A percentile compares a stretch with the other conserved stretches of the same genome.
These are phyloP conservation scores for Cordyceps fumosorosea DNA, from an alignment of 2,329 filamentous ascomycete genomes.

Conservation along the genomic window DNA sequence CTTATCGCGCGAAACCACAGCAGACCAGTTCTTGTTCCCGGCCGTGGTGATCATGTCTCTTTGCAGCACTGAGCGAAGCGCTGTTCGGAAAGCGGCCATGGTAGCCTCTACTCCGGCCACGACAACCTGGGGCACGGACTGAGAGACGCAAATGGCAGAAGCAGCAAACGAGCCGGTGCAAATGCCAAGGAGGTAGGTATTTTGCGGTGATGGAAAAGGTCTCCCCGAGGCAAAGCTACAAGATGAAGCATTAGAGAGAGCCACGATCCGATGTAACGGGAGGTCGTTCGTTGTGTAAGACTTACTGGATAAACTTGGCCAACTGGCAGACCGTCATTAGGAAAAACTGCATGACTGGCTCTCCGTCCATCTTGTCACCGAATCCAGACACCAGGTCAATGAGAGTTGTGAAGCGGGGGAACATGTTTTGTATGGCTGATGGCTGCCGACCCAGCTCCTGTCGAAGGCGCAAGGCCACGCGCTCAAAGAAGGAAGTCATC, in stretches of 20 bases:
- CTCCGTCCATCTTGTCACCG: slow-evolving; percentile 16
- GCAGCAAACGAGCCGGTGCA: slow-evolving; percentile 23
- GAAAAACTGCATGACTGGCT: slow-evolving; percentile 18
- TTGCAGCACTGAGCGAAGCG: slow-evolving; percentile 15
- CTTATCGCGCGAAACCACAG: slow-evolving; percentile 4
- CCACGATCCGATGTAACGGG: background rate
- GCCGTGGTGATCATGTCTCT: slow-evolving; percentile 14
- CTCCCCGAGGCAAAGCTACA: slow-evolving; percentile 14
- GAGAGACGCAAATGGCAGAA: slow-evolving; percentile 20
- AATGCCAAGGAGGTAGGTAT: slow-evolving; percentile 16
- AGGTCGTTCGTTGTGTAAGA: background rate
- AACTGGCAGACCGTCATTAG: slow-evolving; percentile 20
- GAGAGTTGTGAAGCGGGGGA: slow-evolving; percentile 23
- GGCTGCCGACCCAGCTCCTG: slow-evolving; percentile 18
- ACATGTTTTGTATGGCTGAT: slow-evolving; percentile 16
- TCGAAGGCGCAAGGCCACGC: slow-evolving; percentile 18
- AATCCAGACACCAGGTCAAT: slow-evolving; percentile 18
- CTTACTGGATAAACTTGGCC: slow-evolving; percentile 22
- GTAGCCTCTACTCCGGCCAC: slow-evolving; percentile 17
- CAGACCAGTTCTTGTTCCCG: slow-evolving; percentile 8
- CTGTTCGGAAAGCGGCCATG: slow-evolving; percentile 18
- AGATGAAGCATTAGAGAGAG: background rate
- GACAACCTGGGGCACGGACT: slow-evolving; percentile 20
- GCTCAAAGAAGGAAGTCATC: slow-evolving; percentile 20
- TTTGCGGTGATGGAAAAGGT: slow-evolving; percentile 17